Evolutionary conservation across 352 stramenopile species (phyloP), one percentile per base, ranked within the genome.

Genomic region (Peronospora tabacina): DNA sequence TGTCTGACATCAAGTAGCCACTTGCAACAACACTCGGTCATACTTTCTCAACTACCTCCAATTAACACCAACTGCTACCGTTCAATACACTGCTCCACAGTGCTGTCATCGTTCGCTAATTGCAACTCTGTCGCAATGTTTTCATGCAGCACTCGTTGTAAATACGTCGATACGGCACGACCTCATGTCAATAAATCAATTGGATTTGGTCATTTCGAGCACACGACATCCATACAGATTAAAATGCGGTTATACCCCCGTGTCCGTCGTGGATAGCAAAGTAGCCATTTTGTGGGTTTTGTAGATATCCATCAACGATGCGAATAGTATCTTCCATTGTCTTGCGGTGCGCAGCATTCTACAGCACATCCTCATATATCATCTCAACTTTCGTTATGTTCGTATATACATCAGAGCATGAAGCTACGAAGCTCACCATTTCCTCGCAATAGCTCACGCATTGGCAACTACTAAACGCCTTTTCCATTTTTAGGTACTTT

Each of bases 321-420:
- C 75, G 66, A 49, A 82, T 60, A 12, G 75, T 80, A 66, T 92
- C 81, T 49, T 92, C 81, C 81, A 92, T 92, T 17, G 78, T 89
- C 57, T 88, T 84, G 32, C 81, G 68, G 36, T 76, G 59, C 51
- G 69, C 57, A 2, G 76, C 76, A 51, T 92, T 92, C 81, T 92
- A 43, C 19, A 47, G 15, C 7, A 32, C 24, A 22, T 20, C 24
- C 15, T 6, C 33, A 10, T 5, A 28, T 12, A 51, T 7, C 26
- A 35, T 58, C 20, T 22, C 7, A 1, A 32, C 5, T 12, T 32
- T 17, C 2, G 24, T 29, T 34, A 16, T 20, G 36, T 28, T 26
- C 5, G 26, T 11, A 4, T 30, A 19, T 35, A 4, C 19, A 33
- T 11, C 20, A 15, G 19, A 5, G 7, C 29, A 29, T 12, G 24